Percentiles rank a stretch among this genome's conserved stretches.
phyloP scores from a whole-genome alignment of 257 asterid species.

The Capsicum pubescens region DNA sequence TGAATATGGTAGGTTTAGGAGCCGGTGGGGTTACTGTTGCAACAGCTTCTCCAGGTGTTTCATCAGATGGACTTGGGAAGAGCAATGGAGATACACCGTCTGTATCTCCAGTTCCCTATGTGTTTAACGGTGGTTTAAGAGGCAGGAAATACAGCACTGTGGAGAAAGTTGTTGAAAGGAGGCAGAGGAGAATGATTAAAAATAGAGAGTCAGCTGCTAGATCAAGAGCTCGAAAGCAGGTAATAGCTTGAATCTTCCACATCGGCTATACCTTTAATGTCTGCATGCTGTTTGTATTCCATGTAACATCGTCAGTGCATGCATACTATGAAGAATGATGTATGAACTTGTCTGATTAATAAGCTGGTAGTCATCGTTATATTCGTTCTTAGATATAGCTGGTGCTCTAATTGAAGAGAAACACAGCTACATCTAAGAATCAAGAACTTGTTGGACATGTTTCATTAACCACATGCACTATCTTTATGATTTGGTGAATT shows the following conservation, averaged over 20 bases:
- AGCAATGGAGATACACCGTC: constrained; percentile 75
- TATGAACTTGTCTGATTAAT: neutral
- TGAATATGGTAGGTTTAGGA: constrained; percentile 68
- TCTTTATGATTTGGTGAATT: neutral
- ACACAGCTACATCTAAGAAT: neutral
- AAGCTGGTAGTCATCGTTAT: neutral
- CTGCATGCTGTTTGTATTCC: neutral
- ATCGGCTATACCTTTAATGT: neutral
- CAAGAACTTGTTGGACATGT: constrained; percentile 1
- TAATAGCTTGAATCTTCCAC: constrained; percentile 31
- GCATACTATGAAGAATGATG: neutral
- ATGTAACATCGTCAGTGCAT: neutral
- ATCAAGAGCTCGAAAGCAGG: constrained; percentile 98
- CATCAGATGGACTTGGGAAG: constrained; percentile 73
- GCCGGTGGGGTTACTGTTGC: constrained; percentile 53
- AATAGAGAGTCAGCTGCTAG: constrained; percentile 97
- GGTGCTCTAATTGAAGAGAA: constrained; percentile 17
- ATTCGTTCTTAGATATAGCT: neutral
- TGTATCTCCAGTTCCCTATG: constrained; percentile 75
- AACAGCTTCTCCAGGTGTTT: constrained; percentile 64
- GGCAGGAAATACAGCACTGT: constrained; percentile 69
- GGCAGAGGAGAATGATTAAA: constrained; percentile 97
- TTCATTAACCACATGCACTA: neutral
- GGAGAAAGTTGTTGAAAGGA: constrained; percentile 92
- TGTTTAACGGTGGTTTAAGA: constrained; percentile 69